Percentiles rank a stretch among this genome's conserved stretches.
These are phyloP conservation scores for Phellopilus nigrolimitatus DNA, from an alignment of 1,284 basidiomycete genomes.

Conservation along the genomic window DNA sequence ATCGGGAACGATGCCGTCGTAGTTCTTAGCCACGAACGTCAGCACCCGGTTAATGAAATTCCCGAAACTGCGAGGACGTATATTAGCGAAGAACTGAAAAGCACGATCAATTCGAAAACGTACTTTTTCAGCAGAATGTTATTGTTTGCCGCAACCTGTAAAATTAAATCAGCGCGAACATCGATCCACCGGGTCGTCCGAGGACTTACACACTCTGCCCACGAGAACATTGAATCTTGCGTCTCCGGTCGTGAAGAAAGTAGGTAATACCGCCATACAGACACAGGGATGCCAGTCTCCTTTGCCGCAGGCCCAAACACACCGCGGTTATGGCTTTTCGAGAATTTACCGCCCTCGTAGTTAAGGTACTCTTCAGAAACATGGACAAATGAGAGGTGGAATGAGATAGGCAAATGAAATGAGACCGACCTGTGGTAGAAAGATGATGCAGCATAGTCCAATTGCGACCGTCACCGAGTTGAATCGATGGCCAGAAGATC, in stretches of 20 bases:
- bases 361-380: conserved; percentile 84
- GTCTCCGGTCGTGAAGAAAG: conserved; percentile 92
- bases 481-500: conserved; percentile 90
- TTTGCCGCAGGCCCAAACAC: conserved; percentile 96
- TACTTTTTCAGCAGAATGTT: conserved; percentile 92
- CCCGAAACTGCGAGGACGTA: conserved; percentile 62
- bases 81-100: conserved; percentile 18
- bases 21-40: conserved; percentile 91
- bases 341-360: conserved; percentile 99
- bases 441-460: conserved; percentile 97
- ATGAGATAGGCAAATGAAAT: conserved; percentile 10
- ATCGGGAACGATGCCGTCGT: conserved; percentile 77
- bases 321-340: conserved; percentile 94
- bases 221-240: conserved; percentile 94
- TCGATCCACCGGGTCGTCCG: not conserved
- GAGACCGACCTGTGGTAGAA: conserved; percentile 79
- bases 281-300: conserved; percentile 88
- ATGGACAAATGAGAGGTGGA: not conserved
- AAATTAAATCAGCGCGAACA: not conserved
- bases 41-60: conserved; percentile 97
- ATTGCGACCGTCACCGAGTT: conserved; percentile 83
- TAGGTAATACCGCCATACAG: conserved; percentile 98
- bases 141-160: conserved; percentile 87
- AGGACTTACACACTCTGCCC: conserved; percentile 82
- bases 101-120: conserved; percentile 21